Evolutionary conservation across 192 early-diverging fungal species (phyloP).

Genomic region (Mortierella hygrophila): DNA sequence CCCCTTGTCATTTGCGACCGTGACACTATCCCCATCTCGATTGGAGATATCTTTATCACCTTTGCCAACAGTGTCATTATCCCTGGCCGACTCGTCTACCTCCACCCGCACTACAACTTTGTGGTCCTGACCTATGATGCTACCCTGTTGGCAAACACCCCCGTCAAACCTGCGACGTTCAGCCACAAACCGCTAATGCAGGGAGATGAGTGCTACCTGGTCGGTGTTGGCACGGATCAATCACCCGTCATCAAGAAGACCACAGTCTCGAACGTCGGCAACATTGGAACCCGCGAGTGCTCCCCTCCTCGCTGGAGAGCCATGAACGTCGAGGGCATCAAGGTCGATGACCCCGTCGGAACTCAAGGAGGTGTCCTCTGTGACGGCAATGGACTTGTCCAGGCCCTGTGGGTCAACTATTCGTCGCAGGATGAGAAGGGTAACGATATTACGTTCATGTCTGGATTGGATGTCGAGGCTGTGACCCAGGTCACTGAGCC

Average conservation of each 20-base stretch:
- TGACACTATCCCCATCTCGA: conserved; percentile 81
- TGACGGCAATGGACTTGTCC: conserved; percentile 66
- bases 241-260: conserved; percentile 73
- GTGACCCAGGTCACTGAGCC: conserved; percentile 65
- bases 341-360: conserved; percentile 74
- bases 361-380: conserved; percentile 79
- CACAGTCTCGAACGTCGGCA: conserved; percentile 68
- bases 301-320: conserved; percentile 74
- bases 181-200: conserved; percentile 70
- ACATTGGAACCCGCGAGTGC: conserved; percentile 78
- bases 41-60: conserved; percentile 86
- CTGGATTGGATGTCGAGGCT: conserved; percentile 62
- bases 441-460: conserved; percentile 76
- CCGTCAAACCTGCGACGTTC: conserved; percentile 73
- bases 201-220: conserved; percentile 71
- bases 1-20: conserved; percentile 89
- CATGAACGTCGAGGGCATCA: conserved; percentile 71
- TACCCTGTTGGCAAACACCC: conserved; percentile 77
- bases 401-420: conserved; percentile 78
- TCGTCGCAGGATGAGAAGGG: conserved; percentile 77
- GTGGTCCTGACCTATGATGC: conserved; percentile 88
- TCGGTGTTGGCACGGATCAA: conserved; percentile 67
- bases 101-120: conserved; percentile 93
- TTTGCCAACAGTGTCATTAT: conserved; percentile 92
- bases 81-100: conserved; percentile 82